Evolutionary conservation across 2,329 filamentous ascomycete species (phyloP).

Genomic region (Ceratocystiopsis brevicomis): DNA sequence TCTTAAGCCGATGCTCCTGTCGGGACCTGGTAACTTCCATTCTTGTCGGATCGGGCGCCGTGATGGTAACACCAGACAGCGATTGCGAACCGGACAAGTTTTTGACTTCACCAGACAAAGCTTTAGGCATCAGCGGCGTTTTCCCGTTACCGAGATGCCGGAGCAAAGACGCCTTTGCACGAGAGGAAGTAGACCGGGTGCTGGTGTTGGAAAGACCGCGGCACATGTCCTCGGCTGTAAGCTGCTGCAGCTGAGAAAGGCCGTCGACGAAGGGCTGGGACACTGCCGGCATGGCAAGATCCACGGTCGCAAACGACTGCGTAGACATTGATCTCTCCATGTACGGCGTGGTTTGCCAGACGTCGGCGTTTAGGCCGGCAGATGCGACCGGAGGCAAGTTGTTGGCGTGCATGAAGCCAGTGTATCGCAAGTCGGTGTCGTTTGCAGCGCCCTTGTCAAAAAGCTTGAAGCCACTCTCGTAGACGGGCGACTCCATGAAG

Average conservation of each 20-base stretch:
- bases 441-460: no score
- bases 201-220: conserved; percentile 31
- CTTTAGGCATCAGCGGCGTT: conserved; percentile 24
- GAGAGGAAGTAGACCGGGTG: conserved; percentile 26
- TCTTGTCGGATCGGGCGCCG: conserved; percentile 9
- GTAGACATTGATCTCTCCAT: conserved; percentile 6
- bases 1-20: no score
- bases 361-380: conserved; percentile 7
- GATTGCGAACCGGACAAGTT: no score
- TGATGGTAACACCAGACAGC: background rate
- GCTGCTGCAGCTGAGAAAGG: background rate
- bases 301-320: conserved; percentile 6
- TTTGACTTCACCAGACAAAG: no score
- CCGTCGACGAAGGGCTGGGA: background rate
- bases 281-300: background rate
- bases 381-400: background rate
- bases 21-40: no score
- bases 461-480: no score
- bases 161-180: conserved; percentile 28
- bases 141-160: conserved; percentile 26
- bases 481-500: conserved; percentile 1
- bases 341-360: conserved; percentile 8
- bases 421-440: background rate
- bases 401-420: background rate
- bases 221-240: conserved; percentile 14